Evolutionary conservation across 2,329 filamentous ascomycete species (phyloP).

Genomic region (Cryoendolithus antarcticus): DNA sequence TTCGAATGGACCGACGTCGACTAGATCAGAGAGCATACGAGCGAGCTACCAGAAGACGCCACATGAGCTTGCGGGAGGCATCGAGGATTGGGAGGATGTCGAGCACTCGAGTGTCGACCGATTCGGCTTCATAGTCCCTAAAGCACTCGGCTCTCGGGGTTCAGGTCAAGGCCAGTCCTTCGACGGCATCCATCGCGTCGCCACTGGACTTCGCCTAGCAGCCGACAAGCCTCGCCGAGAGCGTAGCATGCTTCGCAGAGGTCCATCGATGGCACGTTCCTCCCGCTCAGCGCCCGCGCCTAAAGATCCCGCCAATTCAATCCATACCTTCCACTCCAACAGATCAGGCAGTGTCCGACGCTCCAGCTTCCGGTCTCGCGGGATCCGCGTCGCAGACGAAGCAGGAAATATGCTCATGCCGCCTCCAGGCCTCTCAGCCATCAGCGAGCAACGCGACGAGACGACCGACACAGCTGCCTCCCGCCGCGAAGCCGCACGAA

Average conservation of each 20-base stretch:
- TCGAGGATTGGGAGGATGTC: conserved; percentile 54
- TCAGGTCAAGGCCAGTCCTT: conserved; percentile 10
- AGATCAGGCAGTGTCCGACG: conserved; percentile 21
- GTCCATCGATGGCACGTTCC: conserved; percentile 36
- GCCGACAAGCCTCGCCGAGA: conserved; percentile 44
- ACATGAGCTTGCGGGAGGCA: conserved; percentile 47
- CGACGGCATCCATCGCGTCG: conserved; percentile 41
- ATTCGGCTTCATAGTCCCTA: conserved; percentile 50
- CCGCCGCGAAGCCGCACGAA: conserved; percentile 48
- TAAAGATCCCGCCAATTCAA: conserved; percentile 23
- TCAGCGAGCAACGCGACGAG: conserved; percentile 34
- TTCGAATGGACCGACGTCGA: too few relatives aligned
- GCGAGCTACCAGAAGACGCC: conserved; percentile 30
- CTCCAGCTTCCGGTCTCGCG: conserved; percentile 36
- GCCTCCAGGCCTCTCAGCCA: conserved; percentile 39
- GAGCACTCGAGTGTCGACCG: conserved; percentile 48
- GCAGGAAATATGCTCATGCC: conserved; percentile 54
- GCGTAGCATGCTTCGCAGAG: conserved; percentile 38
- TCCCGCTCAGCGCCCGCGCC: conserved; percentile 22
- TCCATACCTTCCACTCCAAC: conserved; percentile 29
- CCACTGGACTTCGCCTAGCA: conserved; percentile 45
- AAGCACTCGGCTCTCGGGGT: conserved; percentile 23
- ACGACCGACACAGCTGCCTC: conserved; percentile 37
- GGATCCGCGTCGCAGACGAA: conserved; percentile 44
- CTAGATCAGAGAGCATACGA: background rate